Percentiles rank a stretch among this genome's conserved stretches.
phyloP scores from a whole-genome alignment of 805 yeast species.

The Yarrowia divulgata region DNA sequence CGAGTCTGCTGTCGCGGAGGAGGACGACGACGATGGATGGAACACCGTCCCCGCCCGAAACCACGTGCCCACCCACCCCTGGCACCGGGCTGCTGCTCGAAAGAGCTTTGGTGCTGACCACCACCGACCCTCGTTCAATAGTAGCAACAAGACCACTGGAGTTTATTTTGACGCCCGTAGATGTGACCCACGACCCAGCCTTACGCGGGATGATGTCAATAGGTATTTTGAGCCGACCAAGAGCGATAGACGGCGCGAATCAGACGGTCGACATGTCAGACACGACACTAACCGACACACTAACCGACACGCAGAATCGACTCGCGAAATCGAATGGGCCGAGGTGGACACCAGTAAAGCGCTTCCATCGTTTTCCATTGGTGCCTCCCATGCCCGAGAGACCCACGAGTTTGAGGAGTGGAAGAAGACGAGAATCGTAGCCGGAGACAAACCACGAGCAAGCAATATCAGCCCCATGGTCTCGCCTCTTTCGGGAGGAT shows the following conservation, averaged over 20 bases:
- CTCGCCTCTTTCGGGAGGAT: not conserved
- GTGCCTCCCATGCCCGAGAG: slow-evolving; percentile 15
- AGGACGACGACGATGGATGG: slow-evolving; percentile 45
- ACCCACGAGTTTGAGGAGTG: slow-evolving; percentile 1
- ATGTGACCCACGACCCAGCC: slow-evolving; percentile 20
- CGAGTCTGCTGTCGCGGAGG: slow-evolving; percentile 39
- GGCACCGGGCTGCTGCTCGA: slow-evolving; percentile 39
- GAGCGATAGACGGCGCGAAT: not conserved
- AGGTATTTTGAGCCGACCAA: slow-evolving; percentile 4
- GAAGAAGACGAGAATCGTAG: not conserved
- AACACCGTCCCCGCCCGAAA: slow-evolving; percentile 45
- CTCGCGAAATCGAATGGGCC: slow-evolving; percentile 6
- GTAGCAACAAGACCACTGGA: slow-evolving; percentile 40
- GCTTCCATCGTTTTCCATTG: slow-evolving; percentile 7
- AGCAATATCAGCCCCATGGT: not conserved
- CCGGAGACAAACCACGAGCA: too few relatives aligned
- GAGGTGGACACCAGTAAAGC: slow-evolving; percentile 30
- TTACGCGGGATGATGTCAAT: slow-evolving; percentile 20
- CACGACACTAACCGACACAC: not conserved
- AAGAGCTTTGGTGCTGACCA: slow-evolving; percentile 35
- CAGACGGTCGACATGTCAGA: not conserved
- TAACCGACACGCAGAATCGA: not conserved
- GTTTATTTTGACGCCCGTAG: slow-evolving; percentile 38
- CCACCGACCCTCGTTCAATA: slow-evolving; percentile 40
- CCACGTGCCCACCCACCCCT: slow-evolving; percentile 37